A percentile compares a stretch with the other conserved stretches of the same genome.
Evolutionary conservation across 805 yeast species (phyloP).

Genomic region (Suhomyces kilbournensis): DNA sequence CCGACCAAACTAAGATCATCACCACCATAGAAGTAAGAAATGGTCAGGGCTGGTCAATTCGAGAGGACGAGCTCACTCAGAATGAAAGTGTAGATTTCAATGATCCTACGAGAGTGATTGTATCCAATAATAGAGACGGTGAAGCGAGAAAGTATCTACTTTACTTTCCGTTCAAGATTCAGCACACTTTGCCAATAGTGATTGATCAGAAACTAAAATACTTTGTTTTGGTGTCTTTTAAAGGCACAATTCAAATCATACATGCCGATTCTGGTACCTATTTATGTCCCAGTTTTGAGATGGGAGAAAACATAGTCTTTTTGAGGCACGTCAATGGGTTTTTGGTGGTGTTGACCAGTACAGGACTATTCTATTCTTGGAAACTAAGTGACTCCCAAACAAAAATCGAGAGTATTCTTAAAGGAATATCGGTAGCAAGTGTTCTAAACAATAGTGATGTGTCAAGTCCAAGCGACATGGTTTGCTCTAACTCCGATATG

Average conservation of each 20-base stretch:
- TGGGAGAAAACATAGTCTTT: slow-evolving; percentile 47
- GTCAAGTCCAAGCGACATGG: neutral
- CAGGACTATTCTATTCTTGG: slow-evolving; percentile 54
- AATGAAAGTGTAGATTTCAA: slow-evolving; percentile 43
- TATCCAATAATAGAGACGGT: slow-evolving; percentile 37
- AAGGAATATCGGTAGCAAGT: slow-evolving; percentile 52
- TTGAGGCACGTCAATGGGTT: slow-evolving; percentile 31
- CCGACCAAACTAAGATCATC: slow-evolving; percentile 4
- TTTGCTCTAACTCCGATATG: neutral
- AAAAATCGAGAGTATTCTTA: slow-evolving; percentile 28
- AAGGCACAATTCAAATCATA: slow-evolving; percentile 51
- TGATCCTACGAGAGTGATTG: slow-evolving; percentile 44
- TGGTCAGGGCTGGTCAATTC: slow-evolving; percentile 40
- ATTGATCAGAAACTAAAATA: slow-evolving; percentile 33
- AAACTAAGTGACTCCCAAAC: slow-evolving; percentile 27
- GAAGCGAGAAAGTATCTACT: slow-evolving; percentile 32
- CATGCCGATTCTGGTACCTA: slow-evolving; percentile 45
- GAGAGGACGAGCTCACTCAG: slow-evolving; percentile 35
- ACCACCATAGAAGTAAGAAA: slow-evolving; percentile 41
- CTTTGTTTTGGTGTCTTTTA: slow-evolving; percentile 56
- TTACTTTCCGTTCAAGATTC: slow-evolving; percentile 46
- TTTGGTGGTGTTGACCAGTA: slow-evolving; percentile 46
- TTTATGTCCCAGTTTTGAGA: slow-evolving; percentile 47
- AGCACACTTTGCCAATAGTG: slow-evolving; percentile 43
- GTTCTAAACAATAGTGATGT: slow-evolving; percentile 39